phyloP scores from a whole-genome alignment of 768 basidiomycete genomes.

The Megacollybia marginata region DNA sequence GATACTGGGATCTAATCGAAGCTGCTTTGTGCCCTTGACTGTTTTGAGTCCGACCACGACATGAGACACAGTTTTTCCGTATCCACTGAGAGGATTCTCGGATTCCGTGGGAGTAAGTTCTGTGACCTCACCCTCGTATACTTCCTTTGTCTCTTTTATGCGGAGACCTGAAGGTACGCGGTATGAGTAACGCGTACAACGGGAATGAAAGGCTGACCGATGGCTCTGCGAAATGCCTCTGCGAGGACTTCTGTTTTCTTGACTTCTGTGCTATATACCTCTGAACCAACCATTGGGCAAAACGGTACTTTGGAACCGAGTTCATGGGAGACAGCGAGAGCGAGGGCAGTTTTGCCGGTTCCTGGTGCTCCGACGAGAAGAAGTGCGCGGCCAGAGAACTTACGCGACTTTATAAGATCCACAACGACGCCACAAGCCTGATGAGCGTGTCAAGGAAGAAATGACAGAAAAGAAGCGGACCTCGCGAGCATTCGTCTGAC shows the following conservation, averaged over 20 bases:
- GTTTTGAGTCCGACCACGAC: slow-evolving; percentile 96
- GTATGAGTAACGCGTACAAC: slow-evolving; percentile 1
- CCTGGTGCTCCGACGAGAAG: slow-evolving; percentile 93
- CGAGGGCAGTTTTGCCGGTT: slow-evolving; percentile 96
- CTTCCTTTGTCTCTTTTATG: slow-evolving; percentile 98
- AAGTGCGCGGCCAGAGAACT: slow-evolving; percentile 90
- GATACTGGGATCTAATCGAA: slow-evolving; percentile 88
- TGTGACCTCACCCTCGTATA: slow-evolving; percentile 97
- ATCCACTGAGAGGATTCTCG: slow-evolving; percentile 95
- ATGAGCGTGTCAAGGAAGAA: slow-evolving; percentile 1
- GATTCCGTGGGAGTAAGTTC: slow-evolving; percentile 94
- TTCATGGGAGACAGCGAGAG: slow-evolving; percentile 92
- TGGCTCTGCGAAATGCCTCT: slow-evolving; percentile 90
- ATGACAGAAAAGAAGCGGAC: slow-evolving; percentile 29
- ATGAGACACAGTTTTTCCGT: slow-evolving; percentile 98
- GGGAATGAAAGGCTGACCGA: slow-evolving; percentile 52
- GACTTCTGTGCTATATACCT: slow-evolving; percentile 95
- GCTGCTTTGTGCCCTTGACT: slow-evolving; percentile 86
- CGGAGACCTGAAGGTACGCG: slow-evolving; percentile 60
- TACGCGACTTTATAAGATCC: slow-evolving; percentile 83
- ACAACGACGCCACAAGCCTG: slow-evolving; percentile 91
- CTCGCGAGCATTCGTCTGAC: slow-evolving; percentile 87
- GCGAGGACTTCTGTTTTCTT: slow-evolving; percentile 99
- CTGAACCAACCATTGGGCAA: slow-evolving; percentile 97
- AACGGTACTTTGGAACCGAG: slow-evolving; percentile 94